Conservation (phyloP, 2,329 filamentous ascomycete species). For the Elsinoe batatas region DNA sequence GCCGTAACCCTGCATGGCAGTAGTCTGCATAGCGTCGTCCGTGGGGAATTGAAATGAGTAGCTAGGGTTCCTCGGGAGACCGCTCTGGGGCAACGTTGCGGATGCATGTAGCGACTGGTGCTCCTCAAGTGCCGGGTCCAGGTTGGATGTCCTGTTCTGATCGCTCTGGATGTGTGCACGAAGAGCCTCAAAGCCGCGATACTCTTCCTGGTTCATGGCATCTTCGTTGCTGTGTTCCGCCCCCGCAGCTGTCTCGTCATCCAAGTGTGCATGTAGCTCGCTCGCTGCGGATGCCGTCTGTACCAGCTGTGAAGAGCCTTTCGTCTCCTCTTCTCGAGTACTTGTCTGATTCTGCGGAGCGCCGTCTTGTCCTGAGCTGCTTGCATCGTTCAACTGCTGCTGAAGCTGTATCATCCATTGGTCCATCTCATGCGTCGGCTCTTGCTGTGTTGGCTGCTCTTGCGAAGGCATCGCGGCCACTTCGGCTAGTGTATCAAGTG, state of each 20-base stretch:
- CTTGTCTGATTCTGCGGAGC: background rate
- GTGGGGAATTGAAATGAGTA: constrained; percentile 11
- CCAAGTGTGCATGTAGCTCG: constrained; percentile 6
- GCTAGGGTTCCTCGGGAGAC: constrained; percentile 16
- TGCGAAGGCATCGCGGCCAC: constrained; percentile 35
- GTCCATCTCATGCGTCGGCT: constrained; percentile 20
- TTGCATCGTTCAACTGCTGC: constrained; percentile 16
- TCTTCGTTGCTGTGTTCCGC: background rate
- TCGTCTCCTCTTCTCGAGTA: background rate
- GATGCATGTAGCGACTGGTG: constrained; percentile 2
- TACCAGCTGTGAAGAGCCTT: constrained; percentile 14
- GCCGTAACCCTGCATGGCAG: constrained; percentile 12
- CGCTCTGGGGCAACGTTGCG: constrained; percentile 11
- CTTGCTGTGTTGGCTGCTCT: constrained; percentile 26
- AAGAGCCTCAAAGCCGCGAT: background rate
- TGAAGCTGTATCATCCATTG: constrained; percentile 16
- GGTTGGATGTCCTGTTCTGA: background rate
- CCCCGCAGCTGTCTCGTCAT: background rate
- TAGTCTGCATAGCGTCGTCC: constrained; percentile 5
- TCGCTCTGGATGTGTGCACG: background rate
- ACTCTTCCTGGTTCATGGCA: background rate
- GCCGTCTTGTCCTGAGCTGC: background rate
- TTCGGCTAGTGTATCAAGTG: constrained; percentile 77
- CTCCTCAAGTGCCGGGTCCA: background rate
- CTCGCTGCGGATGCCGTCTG: constrained; percentile 19